These are phyloP conservation scores for Tylopilus felleus DNA, from an alignment of 768 basidiomycete species.

Conservation along the genomic window DNA sequence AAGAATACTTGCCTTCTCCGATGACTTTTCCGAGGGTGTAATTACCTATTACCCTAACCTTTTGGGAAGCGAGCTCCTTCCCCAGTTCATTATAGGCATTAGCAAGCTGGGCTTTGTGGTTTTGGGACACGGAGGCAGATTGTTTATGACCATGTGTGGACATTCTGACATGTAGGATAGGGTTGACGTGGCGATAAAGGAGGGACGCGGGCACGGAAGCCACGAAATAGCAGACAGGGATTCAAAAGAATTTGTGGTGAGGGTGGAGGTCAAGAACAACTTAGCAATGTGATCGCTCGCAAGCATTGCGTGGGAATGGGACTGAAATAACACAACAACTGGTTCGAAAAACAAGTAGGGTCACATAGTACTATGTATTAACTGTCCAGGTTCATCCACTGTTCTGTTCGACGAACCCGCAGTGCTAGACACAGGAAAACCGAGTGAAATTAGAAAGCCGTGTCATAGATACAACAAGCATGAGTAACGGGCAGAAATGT, in stretches of 20 bases:
- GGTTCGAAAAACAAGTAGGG: slow-evolving; percentile 5
- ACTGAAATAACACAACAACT: slow-evolving; percentile 25
- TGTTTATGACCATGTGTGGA: slow-evolving; percentile 57
- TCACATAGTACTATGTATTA: slow-evolving; percentile 18
- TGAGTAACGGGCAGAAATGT: slow-evolving; percentile 9
- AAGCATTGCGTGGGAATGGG: slow-evolving; percentile 19
- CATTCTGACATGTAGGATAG: slow-evolving; percentile 39
- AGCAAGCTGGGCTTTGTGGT: slow-evolving; percentile 85
- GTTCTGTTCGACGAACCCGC: slow-evolving; percentile 12
- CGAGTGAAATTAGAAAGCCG: slow-evolving; percentile 29
- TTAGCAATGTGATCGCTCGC: too few species aligned
- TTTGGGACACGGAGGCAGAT: slow-evolving; percentile 60
- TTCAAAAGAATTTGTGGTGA: slow-evolving; percentile 7
- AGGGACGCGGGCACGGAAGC: slow-evolving; percentile 34
- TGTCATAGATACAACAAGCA: slow-evolving; percentile 45
- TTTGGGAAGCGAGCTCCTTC: slow-evolving; percentile 89
- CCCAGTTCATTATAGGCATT: slow-evolving; percentile 97
- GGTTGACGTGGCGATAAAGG: slow-evolving; percentile 32
- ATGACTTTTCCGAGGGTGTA: slow-evolving; percentile 93
- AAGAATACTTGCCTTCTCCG: slow-evolving; percentile 73
- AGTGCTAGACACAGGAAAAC: slow-evolving; percentile 20
- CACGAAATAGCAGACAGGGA: slow-evolving; percentile 23
- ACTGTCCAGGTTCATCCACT: slow-evolving; percentile 21
- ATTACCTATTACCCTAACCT: slow-evolving; percentile 89
- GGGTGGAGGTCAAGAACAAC: slow-evolving; percentile 14